Base-by-base conservation (phyloP, 129 eudicot genomes). In the Flaveria bidentis region DNA sequence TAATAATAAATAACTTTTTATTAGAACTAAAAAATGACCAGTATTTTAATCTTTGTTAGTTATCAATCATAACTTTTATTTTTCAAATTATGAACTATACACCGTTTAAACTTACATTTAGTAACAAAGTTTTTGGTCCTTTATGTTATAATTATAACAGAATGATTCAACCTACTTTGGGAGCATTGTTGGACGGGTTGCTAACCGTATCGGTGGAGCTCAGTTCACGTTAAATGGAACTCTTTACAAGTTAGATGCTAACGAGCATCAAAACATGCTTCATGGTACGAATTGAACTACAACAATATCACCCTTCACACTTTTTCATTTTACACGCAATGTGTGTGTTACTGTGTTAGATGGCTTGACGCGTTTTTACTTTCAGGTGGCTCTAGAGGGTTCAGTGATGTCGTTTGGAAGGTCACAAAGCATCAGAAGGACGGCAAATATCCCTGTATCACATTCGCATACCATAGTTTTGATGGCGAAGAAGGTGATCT, bases 191-290 rank as follows among this genome's bases (percentile, higher is more conserved):
- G 96, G 96, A 41, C 79, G 96, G 49, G 91, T 91, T 5, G 96
- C 91, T 42, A 91, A 91, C 79, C 86, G 96, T 72, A 91, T 91
- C 16, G 93, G 84, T 15, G 93, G 93, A 67, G 96, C 96, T 60
- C 67, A 88, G 22, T 91, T 91, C 61, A 82, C 84, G 25, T 77
- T 88, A 69, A 84, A 91, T 14, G 96, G 93, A 36, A 91, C 81
- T 5, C 68, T 0, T 47, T 91, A 88, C 33, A 91, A 91, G 77
- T 85, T 91, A 65, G 85, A 80, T 45, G 88, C 93, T 78, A 91
- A 91, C 25, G 93, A 91, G 72, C 73, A 83, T 26, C 69, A 47
- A 8, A 91, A 84, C 81, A 88, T 80, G 83, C 93, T 91, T 85
- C 96, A 91, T 76, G 96, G 96, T 76, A 18, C 20, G 17, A 4